Conservation (phyloP, 768 basidiomycete genomes). For the Rubroboletus pulcherrimus region DNA sequence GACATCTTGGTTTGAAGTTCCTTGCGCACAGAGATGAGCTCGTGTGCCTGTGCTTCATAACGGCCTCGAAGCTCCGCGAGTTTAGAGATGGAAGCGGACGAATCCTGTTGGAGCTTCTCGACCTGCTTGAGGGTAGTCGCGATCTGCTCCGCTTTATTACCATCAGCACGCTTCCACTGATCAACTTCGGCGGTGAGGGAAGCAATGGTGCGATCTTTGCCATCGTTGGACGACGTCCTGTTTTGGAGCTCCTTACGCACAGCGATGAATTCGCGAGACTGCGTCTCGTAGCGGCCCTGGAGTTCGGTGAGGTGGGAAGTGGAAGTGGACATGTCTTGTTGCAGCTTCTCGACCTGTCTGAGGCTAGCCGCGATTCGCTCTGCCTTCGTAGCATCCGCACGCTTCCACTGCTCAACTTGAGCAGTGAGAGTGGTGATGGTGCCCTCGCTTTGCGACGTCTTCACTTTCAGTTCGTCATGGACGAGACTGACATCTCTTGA, state of each 20-base stretch:
- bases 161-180: neutral
- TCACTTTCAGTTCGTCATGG: neutral
- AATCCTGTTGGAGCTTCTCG: too few species aligned
- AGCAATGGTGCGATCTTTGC: neutral
- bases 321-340: neutral
- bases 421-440: neutral
- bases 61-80: too few species aligned
- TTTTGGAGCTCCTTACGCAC: neutral
- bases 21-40: too few species aligned
- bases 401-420: slow-evolving; percentile 1
- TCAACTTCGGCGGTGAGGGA: neutral
- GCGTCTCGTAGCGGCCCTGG: neutral
- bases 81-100: too few species aligned
- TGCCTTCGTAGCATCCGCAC: neutral
- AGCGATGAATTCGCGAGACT: neutral
- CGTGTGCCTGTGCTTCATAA: too few species aligned
- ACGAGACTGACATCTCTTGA: neutral
- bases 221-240: neutral
- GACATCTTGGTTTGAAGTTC: neutral
- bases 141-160: too few species aligned
- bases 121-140: too few species aligned
- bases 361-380: neutral
- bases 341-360: neutral
- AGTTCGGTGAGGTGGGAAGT: neutral
- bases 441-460: neutral